Percentiles rank a stretch among this genome's conserved stretches.
phyloP scores from a whole-genome alignment of 148 eudicot genomes.

The Rhododendron mucronatum region DNA sequence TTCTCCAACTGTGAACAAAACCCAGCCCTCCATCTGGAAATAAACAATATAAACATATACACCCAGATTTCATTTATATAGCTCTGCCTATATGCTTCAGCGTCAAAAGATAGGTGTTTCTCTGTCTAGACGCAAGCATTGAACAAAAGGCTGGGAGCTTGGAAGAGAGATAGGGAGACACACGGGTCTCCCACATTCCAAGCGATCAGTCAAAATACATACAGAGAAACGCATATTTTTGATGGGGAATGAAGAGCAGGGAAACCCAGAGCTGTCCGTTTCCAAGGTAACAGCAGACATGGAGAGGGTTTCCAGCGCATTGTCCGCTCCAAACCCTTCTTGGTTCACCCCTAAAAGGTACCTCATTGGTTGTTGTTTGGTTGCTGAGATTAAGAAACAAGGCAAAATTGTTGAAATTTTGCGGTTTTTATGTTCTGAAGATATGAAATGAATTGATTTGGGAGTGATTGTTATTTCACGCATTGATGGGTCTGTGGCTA shows the following conservation, averaged over 20 bases:
- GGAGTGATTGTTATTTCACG: not conserved
- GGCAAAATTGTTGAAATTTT: not conserved
- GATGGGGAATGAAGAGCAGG: constrained; percentile 29
- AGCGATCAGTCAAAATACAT: not conserved
- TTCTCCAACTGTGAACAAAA: too few relatives aligned
- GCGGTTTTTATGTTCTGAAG: not conserved
- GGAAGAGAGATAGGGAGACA: not conserved
- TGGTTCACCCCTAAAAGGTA: constrained; percentile 88
- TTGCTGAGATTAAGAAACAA: not conserved
- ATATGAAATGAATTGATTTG: not conserved
- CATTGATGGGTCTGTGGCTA: not conserved
- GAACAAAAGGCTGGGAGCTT: not conserved
- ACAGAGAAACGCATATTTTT: not conserved
- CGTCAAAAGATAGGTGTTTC: not conserved
- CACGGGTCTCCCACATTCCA: not conserved
- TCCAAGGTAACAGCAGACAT: constrained; percentile 29
- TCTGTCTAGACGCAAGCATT: not conserved
- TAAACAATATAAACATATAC: too few relatives aligned
- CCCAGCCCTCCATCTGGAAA: too few relatives aligned
- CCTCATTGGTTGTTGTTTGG: constrained; percentile 2
- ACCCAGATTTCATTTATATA: too few relatives aligned
- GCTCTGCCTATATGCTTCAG: not conserved
- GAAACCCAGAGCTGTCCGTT: constrained; percentile 20
- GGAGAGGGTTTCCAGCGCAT: constrained; percentile 11
- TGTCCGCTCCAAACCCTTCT: constrained; percentile 40